A percentile compares a stretch with the other conserved stretches of the same genome.
These are phyloP conservation scores for Parathielavia hyrcaniae DNA, from an alignment of 495 filamentous ascomycete species.

Conservation along the genomic window DNA sequence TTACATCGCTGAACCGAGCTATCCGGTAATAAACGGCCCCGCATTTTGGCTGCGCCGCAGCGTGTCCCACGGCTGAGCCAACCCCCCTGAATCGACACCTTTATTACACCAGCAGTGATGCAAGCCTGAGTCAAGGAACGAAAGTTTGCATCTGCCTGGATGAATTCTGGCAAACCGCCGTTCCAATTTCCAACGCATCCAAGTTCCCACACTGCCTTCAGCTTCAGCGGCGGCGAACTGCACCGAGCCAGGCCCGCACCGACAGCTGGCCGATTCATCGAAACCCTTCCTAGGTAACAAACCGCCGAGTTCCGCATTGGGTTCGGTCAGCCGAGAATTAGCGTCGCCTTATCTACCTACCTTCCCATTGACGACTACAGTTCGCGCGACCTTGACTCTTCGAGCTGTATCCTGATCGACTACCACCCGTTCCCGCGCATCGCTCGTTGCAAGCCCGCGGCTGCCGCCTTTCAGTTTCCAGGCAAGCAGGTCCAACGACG, in stretches of 20 bases:
- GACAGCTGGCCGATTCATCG: background rate
- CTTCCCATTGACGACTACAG: background rate
- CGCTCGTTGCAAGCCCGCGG: background rate
- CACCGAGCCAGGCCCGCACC: background rate
- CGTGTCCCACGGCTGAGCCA: too few species aligned
- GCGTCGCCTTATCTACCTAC: background rate
- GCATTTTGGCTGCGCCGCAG: slow-evolving; percentile 7
- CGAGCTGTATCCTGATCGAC: background rate
- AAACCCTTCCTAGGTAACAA: background rate
- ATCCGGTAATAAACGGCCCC: background rate
- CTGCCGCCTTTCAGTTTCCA: background rate
- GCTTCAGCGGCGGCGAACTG: background rate
- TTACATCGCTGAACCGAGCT: too few species aligned
- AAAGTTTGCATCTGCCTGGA: background rate
- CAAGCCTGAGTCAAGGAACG: slow-evolving; percentile 12
- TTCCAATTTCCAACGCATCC: background rate
- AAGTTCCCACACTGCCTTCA: background rate
- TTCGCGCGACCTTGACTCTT: background rate
- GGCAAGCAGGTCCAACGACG: background rate
- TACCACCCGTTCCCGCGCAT: background rate
- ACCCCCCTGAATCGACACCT: slow-evolving; percentile 3
- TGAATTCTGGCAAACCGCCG: background rate
- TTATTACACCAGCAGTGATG: too few species aligned
- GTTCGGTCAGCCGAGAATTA: slow-evolving; percentile 1
- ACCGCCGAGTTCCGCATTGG: background rate